Base-by-base conservation (phyloP, 352 stramenopile genomes). In the Pythium grandisporangium region DNA sequence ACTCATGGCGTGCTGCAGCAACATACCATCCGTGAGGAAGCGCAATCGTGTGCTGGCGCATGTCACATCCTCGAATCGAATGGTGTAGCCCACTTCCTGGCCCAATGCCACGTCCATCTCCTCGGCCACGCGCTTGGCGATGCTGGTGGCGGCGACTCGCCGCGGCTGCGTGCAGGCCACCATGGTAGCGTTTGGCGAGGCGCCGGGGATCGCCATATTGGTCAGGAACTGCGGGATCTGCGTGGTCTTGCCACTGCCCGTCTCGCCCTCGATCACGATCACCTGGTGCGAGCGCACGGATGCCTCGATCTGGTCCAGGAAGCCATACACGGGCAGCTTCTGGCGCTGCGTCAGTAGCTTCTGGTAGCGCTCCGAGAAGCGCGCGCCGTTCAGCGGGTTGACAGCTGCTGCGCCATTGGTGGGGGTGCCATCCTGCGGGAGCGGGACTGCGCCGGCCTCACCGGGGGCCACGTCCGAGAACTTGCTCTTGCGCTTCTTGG, bases 71-170 rank as follows among this genome's bases (percentile, higher is more conserved):
- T 99, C 96, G 62, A 99, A 99, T 40, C 97, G 95, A 68, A 99
- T 99, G 10, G 93, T 98, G 63, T 99, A 99, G 14, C 97, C 97
- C 3, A 99, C 97, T 56, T 99, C 84, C 45, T 96, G 61, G 13
- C 97, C 97, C 14, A 99, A 68, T 42, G 84, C 62, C 5, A 99
- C 96, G 61, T 99, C 96, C 91, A 99, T 98, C 62, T 99, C 97
- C 45, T 99, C 95, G 0, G 96, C 90, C 8, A 99, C 97, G 55
- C 97, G 95, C 51, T 90, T 85, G 19, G 96, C 96, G 51, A 99
- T 98, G 54, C 76, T 97, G 60, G 98, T 98, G 14, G 97, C 97
- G 2, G 97, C 97, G 27, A 99, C 96, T 58, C 97, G 79, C 37
- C 97, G 82, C 12, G 97, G 97, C 68, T 99, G 97, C 26, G 97